phyloP scores from a whole-genome alignment of 148 eudicot species.

The Hydrangea macrophylla region DNA sequence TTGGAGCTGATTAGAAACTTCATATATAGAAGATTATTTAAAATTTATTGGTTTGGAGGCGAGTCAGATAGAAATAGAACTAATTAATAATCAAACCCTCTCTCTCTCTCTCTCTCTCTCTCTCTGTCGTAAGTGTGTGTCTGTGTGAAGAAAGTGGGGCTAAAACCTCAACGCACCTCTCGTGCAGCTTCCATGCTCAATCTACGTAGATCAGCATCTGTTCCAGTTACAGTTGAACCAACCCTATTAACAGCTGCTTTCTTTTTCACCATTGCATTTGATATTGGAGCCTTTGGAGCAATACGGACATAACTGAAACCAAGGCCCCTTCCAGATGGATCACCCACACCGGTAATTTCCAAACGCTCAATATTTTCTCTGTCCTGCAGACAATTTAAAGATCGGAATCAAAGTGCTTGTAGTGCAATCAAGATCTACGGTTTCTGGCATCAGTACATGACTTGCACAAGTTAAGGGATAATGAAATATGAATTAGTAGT shows the following conservation, averaged over 20 bases:
- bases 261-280: conserved; percentile 76
- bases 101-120: neutral
- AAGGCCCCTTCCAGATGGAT: conserved; percentile 97
- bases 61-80: neutral
- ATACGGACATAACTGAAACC: conserved; percentile 94
- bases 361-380: conserved; percentile 88
- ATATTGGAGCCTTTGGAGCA: conserved; percentile 74
- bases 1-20: neutral
- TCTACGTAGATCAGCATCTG: conserved; percentile 98
- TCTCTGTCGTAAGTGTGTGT: neutral
- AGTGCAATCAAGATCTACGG: neutral
- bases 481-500: neutral
- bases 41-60: neutral
- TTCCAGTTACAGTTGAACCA: conserved; percentile 91
- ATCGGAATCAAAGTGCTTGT: conserved; percentile 6
- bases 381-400: conserved; percentile 44
- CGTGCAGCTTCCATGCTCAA: conserved; percentile 99
- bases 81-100: no score
- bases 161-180: conserved; percentile 66
- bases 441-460: neutral
- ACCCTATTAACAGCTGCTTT: conserved; percentile 60
- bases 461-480: neutral
- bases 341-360: conserved; percentile 98
- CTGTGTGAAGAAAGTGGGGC: neutral
- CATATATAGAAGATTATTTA: neutral